These are phyloP conservation scores for Linum tenue DNA, from an alignment of 345 rosid genomes.

Conservation along the genomic window DNA sequence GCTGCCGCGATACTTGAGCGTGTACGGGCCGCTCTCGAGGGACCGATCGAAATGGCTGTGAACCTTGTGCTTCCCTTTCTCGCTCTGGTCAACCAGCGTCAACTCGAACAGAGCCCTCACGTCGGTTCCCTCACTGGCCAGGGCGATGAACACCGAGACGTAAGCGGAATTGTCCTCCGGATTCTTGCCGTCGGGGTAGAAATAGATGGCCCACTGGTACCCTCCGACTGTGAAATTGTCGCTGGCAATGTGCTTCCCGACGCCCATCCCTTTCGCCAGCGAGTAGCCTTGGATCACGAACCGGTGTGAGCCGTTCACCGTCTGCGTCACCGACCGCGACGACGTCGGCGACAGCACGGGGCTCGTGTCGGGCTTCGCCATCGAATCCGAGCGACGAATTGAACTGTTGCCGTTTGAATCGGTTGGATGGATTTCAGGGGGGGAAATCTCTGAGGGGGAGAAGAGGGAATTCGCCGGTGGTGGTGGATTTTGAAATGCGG, in stretches of 20 bases:
- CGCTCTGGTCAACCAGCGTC: constrained; percentile 73
- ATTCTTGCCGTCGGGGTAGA: no score
- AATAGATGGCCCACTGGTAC: constrained; percentile 36
- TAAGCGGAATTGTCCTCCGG: constrained; percentile 67
- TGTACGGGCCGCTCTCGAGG: constrained; percentile 85
- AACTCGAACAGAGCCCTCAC: constrained; percentile 84
- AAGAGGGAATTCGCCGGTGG: no score
- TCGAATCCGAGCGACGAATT: no score
- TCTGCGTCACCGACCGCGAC: constrained; percentile 70
- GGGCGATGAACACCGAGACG: constrained; percentile 82
- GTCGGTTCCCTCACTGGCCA: constrained; percentile 92
- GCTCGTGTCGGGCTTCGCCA: not conserved
- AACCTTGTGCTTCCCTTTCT: constrained; percentile 77
- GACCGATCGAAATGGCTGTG: constrained; percentile 88
- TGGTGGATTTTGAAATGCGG: no score
- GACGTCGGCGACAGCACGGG: constrained; percentile 50
- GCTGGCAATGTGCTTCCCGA: constrained; percentile 85
- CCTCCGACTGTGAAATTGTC: constrained; percentile 78
- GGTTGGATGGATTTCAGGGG: no score
- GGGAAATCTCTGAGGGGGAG: no score
- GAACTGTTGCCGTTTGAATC: no score
- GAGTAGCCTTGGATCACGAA: constrained; percentile 85
- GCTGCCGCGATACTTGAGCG: constrained; percentile 88
- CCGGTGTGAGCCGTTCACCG: constrained; percentile 76
- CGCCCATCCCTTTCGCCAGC: constrained; percentile 15